Evolutionary conservation across 2,329 filamentous ascomycete species (phyloP), one percentile per base, ranked within the genome.

Genomic region (Ampelomyces quisqualis): DNA sequence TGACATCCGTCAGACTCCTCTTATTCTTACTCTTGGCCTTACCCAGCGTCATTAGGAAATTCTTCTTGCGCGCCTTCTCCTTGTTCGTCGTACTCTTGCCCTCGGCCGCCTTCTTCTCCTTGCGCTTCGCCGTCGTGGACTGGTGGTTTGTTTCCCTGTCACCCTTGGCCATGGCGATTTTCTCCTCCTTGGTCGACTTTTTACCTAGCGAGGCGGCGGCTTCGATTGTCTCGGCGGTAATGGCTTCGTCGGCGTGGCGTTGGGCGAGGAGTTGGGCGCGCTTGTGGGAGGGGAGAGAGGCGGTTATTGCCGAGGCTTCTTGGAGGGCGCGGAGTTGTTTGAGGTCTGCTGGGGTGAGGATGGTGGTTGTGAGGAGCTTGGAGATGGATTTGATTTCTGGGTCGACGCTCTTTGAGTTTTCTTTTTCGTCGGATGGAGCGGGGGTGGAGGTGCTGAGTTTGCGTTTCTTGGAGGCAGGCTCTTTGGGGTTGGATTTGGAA

Each of bases 71-170:
- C 28, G 87, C 82, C 81, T 98, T 98, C 76, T 98, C 93, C 74
- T 87, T 88, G 73, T 98, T 98, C 53, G 91, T 97, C 24, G 89
- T 90, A 67, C 88, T 95, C 82, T 97, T 97, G 61, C 93, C 93
- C 71, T 90, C 81, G 2, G 82, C 78, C 59, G 85, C 82, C 79
- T 95, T 95, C 77, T 90, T 88, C 67, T 88, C 82, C 77, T 89
- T 88, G 60, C 87, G 79, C 64, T 88, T 84, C 11, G 90, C 90
- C 51, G 88, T 84, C 38, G 88, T 93, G 49, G 82, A 87, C 74
- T 91, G 90, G 74, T 95, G 90, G 67, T 93, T 81, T 30, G 83
- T 81, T 1, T 85, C 84, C 71, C 90, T 88, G 63, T 89, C 88
- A 57, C 90, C 90, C 64, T 81, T 85, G 1, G 90, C 90, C 58